Evolutionary conservation across 768 basidiomycete genomes (phyloP).

Genomic region (Trametes gibbosa): DNA sequence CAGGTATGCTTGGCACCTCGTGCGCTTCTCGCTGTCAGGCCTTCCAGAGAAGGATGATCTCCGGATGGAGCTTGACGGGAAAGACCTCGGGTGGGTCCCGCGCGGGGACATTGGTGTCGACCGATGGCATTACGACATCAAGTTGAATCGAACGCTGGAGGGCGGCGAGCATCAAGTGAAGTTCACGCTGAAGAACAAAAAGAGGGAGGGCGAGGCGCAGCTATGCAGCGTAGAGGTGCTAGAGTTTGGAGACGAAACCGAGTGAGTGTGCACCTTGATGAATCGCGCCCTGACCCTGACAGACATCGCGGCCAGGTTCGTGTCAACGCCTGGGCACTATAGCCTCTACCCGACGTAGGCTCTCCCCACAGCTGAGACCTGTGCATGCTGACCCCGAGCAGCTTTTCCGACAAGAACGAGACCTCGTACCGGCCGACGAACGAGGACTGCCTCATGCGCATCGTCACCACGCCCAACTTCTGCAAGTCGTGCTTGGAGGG

Average conservation of each 20-base stretch:
- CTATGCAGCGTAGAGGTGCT: slow-evolving; percentile 75
- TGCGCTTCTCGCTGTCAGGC: slow-evolving; percentile 75
- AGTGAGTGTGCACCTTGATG: slow-evolving; percentile 41
- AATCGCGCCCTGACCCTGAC: not conserved
- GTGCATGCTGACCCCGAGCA: slow-evolving; percentile 24
- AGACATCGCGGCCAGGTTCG: slow-evolving; percentile 47
- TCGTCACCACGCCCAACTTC: slow-evolving; percentile 65
- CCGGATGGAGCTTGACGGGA: slow-evolving; percentile 57
- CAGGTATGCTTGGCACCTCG: slow-evolving; percentile 52
- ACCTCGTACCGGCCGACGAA: slow-evolving; percentile 82
- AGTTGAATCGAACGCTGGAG: slow-evolving; percentile 37
- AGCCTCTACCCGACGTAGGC: slow-evolving; percentile 73
- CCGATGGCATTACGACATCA: slow-evolving; percentile 73
- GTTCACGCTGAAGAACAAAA: slow-evolving; percentile 52
- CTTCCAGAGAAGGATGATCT: slow-evolving; percentile 54
- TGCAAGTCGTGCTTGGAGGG: slow-evolving; percentile 74
- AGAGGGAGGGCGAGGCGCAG: slow-evolving; percentile 56
- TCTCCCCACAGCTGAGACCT: not conserved
- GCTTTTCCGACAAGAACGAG: slow-evolving; percentile 60
- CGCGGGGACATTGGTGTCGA: slow-evolving; percentile 58
- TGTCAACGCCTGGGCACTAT: slow-evolving; percentile 53
- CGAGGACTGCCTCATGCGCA: slow-evolving; percentile 80
- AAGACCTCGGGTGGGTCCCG: slow-evolving; percentile 58
- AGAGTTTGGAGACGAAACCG: slow-evolving; percentile 62
- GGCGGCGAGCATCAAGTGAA: slow-evolving; percentile 55